Evolutionary conservation across 2,329 filamentous ascomycete genomes (phyloP).

Genomic region (Sclerotinia borealis): DNA sequence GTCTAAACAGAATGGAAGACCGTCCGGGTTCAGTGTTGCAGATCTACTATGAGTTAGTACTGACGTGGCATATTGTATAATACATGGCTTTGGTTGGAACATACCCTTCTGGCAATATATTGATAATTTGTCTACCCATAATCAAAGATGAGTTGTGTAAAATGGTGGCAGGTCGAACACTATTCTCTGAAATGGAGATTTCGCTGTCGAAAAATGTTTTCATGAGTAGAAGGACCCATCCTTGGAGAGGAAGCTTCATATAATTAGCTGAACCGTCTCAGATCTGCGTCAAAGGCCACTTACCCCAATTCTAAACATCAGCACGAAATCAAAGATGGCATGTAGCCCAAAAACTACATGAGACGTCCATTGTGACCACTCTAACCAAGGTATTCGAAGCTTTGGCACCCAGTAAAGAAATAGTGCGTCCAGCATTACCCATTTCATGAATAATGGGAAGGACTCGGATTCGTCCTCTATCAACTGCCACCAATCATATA

Average conservation of each 20-base stretch:
- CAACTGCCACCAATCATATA: constrained; percentile 78
- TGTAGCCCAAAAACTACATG: constrained; percentile 67
- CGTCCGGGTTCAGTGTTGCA: constrained; percentile 78
- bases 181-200: constrained; percentile 85
- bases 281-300: constrained; percentile 29
- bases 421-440: constrained; percentile 77
- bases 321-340: constrained; percentile 67
- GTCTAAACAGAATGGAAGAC: constrained; percentile 75
- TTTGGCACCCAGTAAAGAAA: constrained; percentile 85
- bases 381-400: constrained; percentile 91
- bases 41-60: constrained; percentile 46
- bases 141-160: constrained; percentile 91
- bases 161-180: constrained; percentile 81
- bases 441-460: constrained; percentile 90
- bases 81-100: constrained; percentile 22
- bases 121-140: constrained; percentile 92
- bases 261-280: constrained; percentile 14
- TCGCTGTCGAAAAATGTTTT: constrained; percentile 90
- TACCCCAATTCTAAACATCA: constrained; percentile 89
- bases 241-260: constrained; percentile 61
- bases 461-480: constrained; percentile 79
- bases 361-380: constrained; percentile 66
- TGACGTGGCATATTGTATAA: background rate
- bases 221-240: constrained; percentile 65
- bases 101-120: constrained; percentile 89